phyloP scores from a whole-genome alignment of 148 eudicot species.

The Heliamphora exappendiculata region DNA sequence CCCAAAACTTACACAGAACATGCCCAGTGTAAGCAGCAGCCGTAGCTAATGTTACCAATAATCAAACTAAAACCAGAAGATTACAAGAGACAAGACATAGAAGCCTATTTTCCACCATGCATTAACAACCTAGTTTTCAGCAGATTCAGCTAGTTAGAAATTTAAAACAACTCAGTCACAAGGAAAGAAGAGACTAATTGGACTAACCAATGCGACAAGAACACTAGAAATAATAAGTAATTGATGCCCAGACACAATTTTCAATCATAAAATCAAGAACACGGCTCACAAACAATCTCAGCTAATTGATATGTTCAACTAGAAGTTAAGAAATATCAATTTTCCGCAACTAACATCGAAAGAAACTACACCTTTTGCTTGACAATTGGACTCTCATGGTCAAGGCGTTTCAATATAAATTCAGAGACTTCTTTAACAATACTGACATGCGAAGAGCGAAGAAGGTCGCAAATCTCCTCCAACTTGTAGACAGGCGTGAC shows the following conservation, averaged over 20 bases:
- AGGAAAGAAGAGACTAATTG: background rate
- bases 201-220: background rate
- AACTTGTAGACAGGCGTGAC: conserved; percentile 88
- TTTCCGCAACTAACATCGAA: background rate
- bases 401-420: conserved; percentile 72
- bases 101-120: background rate
- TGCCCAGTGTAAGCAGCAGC: background rate
- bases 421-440: conserved; percentile 81
- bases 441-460: conserved; percentile 54
- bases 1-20: background rate
- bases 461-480: conserved; percentile 85
- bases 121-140: background rate
- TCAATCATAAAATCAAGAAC: background rate
- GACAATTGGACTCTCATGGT: conserved; percentile 81
- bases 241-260: background rate
- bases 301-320: background rate
- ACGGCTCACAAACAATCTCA: background rate
- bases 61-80: background rate
- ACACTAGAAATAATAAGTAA: background rate
- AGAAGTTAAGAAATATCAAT: background rate
- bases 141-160: background rate
- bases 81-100: background rate
- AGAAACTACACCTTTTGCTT: conserved; percentile 62
- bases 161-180: background rate
- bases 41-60: background rate